phyloP scores from a whole-genome alignment of 345 rosid genomes.

The Eucalyptus lansdowneana region DNA sequence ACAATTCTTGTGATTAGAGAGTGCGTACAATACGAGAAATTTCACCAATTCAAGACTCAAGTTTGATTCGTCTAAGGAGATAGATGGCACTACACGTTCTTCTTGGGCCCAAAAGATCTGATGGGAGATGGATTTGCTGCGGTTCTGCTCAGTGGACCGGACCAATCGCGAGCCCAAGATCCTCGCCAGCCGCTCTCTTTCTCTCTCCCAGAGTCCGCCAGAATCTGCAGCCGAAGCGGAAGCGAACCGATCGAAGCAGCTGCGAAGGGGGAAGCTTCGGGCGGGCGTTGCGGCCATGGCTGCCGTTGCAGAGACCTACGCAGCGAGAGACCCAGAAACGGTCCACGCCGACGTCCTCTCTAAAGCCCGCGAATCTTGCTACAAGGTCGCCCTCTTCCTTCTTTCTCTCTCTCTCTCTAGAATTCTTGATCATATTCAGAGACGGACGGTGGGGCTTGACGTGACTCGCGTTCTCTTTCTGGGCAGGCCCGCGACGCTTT shows the following conservation, averaged over 20 bases:
- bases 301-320: slow-evolving; percentile 19
- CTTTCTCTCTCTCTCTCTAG: not conserved
- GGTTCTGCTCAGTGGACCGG: not conserved
- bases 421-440: not conserved
- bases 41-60: not conserved
- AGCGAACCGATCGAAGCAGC: not conserved
- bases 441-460: not conserved
- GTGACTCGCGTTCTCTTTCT: not conserved
- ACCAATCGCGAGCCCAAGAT: not conserved
- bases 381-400: slow-evolving; percentile 26
- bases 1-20: not conserved
- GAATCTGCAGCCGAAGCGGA: not conserved
- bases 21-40: fast-evolving
- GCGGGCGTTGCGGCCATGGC: slow-evolving; percentile 16
- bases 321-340: slow-evolving; percentile 31
- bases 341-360: slow-evolving; percentile 63
- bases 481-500: slow-evolving; percentile 71
- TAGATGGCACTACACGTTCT: not conserved
- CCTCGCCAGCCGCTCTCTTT: not conserved
- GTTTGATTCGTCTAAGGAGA: not conserved
- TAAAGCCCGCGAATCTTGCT: slow-evolving; percentile 62
- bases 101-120: not conserved
- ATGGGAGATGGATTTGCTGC: not conserved
- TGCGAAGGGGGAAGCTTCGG: not conserved
- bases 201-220: not conserved